Evolutionary conservation across 192 early-diverging fungal genomes (phyloP).

Genomic region (Backusella tuberculispora): DNA sequence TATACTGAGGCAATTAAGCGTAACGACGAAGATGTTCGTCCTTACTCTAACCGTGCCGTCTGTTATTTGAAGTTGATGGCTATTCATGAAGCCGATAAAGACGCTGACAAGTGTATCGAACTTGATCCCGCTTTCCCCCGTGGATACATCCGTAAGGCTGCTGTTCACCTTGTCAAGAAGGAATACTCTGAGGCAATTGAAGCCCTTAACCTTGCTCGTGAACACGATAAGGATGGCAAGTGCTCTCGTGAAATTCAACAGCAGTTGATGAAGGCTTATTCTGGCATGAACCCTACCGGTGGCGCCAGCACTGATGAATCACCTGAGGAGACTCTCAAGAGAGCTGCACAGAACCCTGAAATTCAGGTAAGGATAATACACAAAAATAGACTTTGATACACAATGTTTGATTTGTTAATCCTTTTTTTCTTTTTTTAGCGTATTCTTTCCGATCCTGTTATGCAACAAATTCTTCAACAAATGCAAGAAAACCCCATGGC

Average conservation of each 20-base stretch:
- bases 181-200: conserved; percentile 87
- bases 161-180: conserved; percentile 84
- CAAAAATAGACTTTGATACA: too few relatives aligned
- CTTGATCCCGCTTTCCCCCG: conserved; percentile 90
- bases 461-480: conserved; percentile 96
- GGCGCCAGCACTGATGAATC: conserved; percentile 50
- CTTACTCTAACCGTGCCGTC: conserved; percentile 96
- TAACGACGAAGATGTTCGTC: conserved; percentile 85
- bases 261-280: conserved; percentile 80
- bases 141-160: conserved; percentile 96
- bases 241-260: conserved; percentile 83
- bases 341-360: conserved; percentile 93
- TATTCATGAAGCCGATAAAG: conserved; percentile 91
- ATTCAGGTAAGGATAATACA: conserved; percentile 52
- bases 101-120: conserved; percentile 87
- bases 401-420: background rate
- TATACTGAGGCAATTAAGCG: conserved; percentile 98
- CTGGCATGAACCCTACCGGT: conserved; percentile 68
- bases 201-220: conserved; percentile 76
- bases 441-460: conserved; percentile 91
- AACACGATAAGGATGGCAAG: conserved; percentile 83
- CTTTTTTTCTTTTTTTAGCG: conserved; percentile 39
- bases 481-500: conserved; percentile 96
- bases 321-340: conserved; percentile 78
- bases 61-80: conserved; percentile 96